Evolutionary conservation across 305 asterid genomes (phyloP), one percentile per base, ranked within the genome.

Genomic region (Rubia occidens): DNA sequence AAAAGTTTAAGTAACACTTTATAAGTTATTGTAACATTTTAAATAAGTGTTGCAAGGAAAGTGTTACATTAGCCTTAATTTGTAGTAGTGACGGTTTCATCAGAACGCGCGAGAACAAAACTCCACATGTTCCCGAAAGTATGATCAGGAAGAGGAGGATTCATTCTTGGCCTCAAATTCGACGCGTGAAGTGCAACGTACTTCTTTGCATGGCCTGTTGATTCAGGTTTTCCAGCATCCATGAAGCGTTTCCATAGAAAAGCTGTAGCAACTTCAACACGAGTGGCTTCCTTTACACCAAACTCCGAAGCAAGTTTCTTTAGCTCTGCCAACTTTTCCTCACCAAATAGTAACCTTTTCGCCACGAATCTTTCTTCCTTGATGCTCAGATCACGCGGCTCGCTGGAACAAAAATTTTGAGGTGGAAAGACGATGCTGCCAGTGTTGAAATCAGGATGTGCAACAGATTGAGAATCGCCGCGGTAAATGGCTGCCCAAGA

Each of bases 111-210:
- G 58, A 62, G 18, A 2, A 72, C 13, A 0, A 62, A 70, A 9
- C 74, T 43, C 78, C 78, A 82, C 10, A 81, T 40, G 17, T 82
- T 82, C 6, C 84, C 86, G 3, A 82, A 79, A 21, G 73, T 5
- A 13, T 74, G 64, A 11, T 68, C 73, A 0, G 72, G 64, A 32
- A 78, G 24, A 0, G 81, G 77, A 1, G 81, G 83, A 6, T 3
- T 37, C 6, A 32, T 24, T 56, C 78, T 76, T 11, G 83, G 77
- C 77, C 85, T 74, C 71, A 81, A 11, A 47, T 75, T 75, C 69
- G 77, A 76, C 0, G 77, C 70, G 20, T 79, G 81, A 29, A 39
- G 21, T 29, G 78, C 80, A 4, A 60, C 79, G 0, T 69, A 77
- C 55, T 55, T 56, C 11, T 64, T 71, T 26, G 29, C 29, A 26